Evolutionary conservation across 352 stramenopile species (phyloP), one percentile per base, ranked within the genome.

Genomic region (Ophiocytium majus): DNA sequence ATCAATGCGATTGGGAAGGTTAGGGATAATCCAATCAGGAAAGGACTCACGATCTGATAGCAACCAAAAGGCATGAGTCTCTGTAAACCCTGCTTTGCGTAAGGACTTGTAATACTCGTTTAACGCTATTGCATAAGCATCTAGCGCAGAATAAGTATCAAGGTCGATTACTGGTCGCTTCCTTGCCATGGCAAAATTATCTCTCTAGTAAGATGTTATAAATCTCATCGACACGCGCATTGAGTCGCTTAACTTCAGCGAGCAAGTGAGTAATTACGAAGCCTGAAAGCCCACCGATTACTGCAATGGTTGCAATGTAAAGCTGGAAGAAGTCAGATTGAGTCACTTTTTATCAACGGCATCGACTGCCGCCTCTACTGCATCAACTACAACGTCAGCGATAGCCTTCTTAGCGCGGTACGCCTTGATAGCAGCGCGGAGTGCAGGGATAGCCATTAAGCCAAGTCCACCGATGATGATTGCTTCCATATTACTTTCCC

Each of bases 141-240:
- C 57, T 71, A 71, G 28, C 57, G 23, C 19, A 71, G 19, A 23
- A 28, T 71, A 71, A 71, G 57, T 71, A 71, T 71, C 57, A 28
- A 71, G 57, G 28, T 71, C 57, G 57, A 71, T 71, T 71, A 71
- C 57, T n/a, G n/a, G n/a, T 71, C 28, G 23, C 57, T 71, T 71
- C 28, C 57, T 23, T 71, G 57, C 57, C 57, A 71, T 71, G 28
- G 57, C 57, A 71, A 71, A 71, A 71, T 71, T 71, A 71, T 71
- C 57, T 23, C 57, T 71, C 57, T 71, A 71, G 57, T 23, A 71
- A 28, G 23, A 71, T 71, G 57, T 71, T 71, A 28, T 71, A 71
- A 71, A 71, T 71, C 57, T 71, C 57, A 71, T 71, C 57, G 57
- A 71, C 57, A 71, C 57, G 57, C 57, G 57, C 57, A 71, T 71